These are phyloP conservation scores for Lasiodiplodia sp. DNA, from an alignment of 2,329 filamentous ascomycete genomes.

Conservation along the genomic window DNA sequence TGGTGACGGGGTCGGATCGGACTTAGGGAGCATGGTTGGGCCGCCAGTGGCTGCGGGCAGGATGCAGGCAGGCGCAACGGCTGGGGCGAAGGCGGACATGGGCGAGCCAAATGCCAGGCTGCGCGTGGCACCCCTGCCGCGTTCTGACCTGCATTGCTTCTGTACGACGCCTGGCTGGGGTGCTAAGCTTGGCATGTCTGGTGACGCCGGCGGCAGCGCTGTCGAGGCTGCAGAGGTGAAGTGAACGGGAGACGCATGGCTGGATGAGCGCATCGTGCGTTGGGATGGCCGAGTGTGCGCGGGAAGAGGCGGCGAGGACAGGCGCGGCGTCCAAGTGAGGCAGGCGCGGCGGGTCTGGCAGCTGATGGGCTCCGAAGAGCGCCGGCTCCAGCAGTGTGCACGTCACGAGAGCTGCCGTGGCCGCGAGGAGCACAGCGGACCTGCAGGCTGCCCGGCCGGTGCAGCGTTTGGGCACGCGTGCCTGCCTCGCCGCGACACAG, in stretches of 20 bases:
- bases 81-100: not conserved
- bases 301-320: not conserved
- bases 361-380: not conserved
- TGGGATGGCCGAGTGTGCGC: too few relatives aligned
- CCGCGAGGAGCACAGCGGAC: not conserved
- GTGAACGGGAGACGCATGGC: not conserved
- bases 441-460: slow-evolving; percentile 1
- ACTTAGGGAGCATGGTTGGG: slow-evolving; percentile 1
- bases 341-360: not conserved
- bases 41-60: slow-evolving; percentile 3
- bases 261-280: not conserved
- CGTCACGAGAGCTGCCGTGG: not conserved
- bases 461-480: slow-evolving; percentile 8
- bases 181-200: slow-evolving; percentile 20
- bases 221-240: not conserved
- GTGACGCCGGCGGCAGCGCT: slow-evolving; percentile 1
- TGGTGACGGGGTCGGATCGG: not conserved
- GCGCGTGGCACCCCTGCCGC: slow-evolving; percentile 28
- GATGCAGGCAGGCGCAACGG: slow-evolving; percentile 7
- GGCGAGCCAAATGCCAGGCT: not conserved
- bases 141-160: slow-evolving; percentile 16
- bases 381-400: not conserved
- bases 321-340: not conserved
- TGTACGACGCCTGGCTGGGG: slow-evolving; percentile 27
- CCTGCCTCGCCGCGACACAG: not conserved